Percentiles rank a stretch among this genome's conserved stretches.
phyloP scores from a whole-genome alignment of 805 yeast species.

The Kregervanrija delftensis region DNA sequence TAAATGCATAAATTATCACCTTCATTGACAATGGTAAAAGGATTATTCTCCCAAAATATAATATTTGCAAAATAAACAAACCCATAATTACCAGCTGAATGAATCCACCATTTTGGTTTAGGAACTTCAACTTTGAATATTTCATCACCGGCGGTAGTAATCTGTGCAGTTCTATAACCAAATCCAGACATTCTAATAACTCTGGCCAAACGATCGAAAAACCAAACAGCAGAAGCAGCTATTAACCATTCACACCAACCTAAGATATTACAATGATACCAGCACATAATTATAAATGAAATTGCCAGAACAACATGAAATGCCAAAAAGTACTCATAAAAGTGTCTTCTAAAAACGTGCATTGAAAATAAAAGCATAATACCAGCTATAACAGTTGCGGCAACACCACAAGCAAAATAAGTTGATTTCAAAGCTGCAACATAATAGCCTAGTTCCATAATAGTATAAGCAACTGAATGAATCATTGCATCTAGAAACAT shows the following conservation, averaged over 20 bases:
- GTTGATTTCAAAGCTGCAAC: slow-evolving; percentile 3
- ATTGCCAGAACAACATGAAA: slow-evolving; percentile 52
- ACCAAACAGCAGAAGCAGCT: slow-evolving; percentile 41
- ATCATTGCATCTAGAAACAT: slow-evolving; percentile 32
- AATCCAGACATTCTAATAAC: slow-evolving; percentile 23
- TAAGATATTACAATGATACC: slow-evolving; percentile 45
- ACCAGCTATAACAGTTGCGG: slow-evolving; percentile 36
- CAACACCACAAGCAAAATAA: slow-evolving; percentile 27
- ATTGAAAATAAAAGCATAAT: slow-evolving; percentile 42
- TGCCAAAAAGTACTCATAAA: slow-evolving; percentile 57
- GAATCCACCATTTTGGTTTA: slow-evolving; percentile 42
- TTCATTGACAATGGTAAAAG: slow-evolving; percentile 48
- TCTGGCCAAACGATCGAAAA: slow-evolving; percentile 44
- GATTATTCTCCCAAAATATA: slow-evolving; percentile 66
- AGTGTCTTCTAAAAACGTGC: slow-evolving; percentile 41
- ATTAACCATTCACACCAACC: slow-evolving; percentile 31
- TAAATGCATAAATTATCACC: slow-evolving; percentile 32
- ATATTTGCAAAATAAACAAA: slow-evolving; percentile 48
- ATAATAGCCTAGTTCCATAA: slow-evolving; percentile 7
- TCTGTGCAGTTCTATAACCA: slow-evolving; percentile 19
- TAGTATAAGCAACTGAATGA: slow-evolving; percentile 33
- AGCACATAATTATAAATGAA: slow-evolving; percentile 45
- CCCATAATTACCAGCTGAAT: slow-evolving; percentile 49
- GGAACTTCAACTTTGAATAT: slow-evolving; percentile 41
- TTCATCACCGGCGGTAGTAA: slow-evolving; percentile 19